Evolutionary conservation across 2,329 filamentous ascomycete species (phyloP).

Genomic region (Ophiostoma montium): DNA sequence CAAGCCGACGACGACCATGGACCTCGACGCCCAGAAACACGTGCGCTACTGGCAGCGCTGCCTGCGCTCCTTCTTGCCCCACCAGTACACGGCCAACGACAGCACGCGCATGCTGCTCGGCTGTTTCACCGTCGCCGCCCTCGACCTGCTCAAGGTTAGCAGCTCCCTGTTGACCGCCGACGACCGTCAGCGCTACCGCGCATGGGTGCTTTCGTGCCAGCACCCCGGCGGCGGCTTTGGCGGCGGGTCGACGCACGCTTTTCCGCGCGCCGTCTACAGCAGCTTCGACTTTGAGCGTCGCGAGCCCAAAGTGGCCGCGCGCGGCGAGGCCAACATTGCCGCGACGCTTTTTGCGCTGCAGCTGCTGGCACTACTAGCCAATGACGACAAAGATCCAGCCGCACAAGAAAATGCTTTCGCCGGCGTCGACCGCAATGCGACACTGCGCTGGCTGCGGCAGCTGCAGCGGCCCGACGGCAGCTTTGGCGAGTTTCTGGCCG

Average conservation of each 20-base stretch:
- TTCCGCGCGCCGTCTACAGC: slow-evolving; percentile 21
- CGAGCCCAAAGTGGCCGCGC: slow-evolving; percentile 30
- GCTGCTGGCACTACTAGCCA: slow-evolving; percentile 43
- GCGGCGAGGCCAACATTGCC: slow-evolving; percentile 55
- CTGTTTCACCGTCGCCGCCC: slow-evolving; percentile 75
- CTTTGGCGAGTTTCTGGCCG: slow-evolving; percentile 69
- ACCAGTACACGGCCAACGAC: slow-evolving; percentile 75
- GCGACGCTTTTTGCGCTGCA: slow-evolving; percentile 82
- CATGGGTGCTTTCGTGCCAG: slow-evolving; percentile 80
- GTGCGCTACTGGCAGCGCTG: slow-evolving; percentile 89
- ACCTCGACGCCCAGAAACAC: slow-evolving; percentile 51
- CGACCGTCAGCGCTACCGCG: slow-evolving; percentile 33
- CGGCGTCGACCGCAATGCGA: slow-evolving; percentile 51
- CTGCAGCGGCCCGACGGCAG: slow-evolving; percentile 77
- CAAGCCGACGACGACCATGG: slow-evolving; percentile 4
- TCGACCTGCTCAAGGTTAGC: slow-evolving; percentile 58
- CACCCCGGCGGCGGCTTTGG: slow-evolving; percentile 79
- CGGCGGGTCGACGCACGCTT: slow-evolving; percentile 58
- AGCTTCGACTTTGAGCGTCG: slow-evolving; percentile 20
- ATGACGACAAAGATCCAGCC: background rate
- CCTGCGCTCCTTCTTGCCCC: slow-evolving; percentile 65
- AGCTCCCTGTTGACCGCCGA: slow-evolving; percentile 21
- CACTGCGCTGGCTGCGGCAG: slow-evolving; percentile 57
- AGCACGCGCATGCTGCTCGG: slow-evolving; percentile 80
- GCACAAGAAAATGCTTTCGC: slow-evolving; percentile 30